Conservation (phyloP, 169 alveolate genomes). For the Perkinsus marinus region DNA sequence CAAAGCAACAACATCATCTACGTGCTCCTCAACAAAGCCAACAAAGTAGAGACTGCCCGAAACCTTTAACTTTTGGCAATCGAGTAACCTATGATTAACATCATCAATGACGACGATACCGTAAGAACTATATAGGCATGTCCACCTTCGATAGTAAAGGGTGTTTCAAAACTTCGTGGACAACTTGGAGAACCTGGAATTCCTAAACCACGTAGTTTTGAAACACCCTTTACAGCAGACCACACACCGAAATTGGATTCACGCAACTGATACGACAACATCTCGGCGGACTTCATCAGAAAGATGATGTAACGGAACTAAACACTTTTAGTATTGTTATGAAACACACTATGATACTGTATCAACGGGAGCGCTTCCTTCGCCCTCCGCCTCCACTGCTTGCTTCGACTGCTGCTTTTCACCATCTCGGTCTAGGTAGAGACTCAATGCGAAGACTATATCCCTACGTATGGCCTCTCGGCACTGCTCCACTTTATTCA, state of each 20-base stretch:
- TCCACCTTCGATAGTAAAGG: too few species aligned
- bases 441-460: constrained; percentile 72
- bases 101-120: too few species aligned
- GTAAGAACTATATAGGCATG: too few species aligned
- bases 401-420: neutral
- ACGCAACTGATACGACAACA: too few species aligned
- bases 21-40: too few species aligned
- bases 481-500: constrained; percentile 52
- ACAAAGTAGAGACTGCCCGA: too few species aligned
- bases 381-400: neutral
- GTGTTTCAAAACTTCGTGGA: too few species aligned
- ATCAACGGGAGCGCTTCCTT: neutral
- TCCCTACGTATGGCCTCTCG: constrained; percentile 65
- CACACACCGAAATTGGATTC: neutral
- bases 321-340: neutral
- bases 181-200: too few species aligned
- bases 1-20: too few species aligned
- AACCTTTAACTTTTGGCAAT: too few species aligned
- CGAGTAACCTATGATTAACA: too few species aligned
- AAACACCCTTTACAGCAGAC: neutral
- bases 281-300: neutral
- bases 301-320: neutral
- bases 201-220: too few species aligned
- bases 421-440: constrained; percentile 43
- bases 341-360: neutral